A percentile compares a stretch with the other conserved stretches of the same genome.
phyloP scores from a whole-genome alignment of 768 basidiomycete genomes.

The Kwoniella sp. region DNA sequence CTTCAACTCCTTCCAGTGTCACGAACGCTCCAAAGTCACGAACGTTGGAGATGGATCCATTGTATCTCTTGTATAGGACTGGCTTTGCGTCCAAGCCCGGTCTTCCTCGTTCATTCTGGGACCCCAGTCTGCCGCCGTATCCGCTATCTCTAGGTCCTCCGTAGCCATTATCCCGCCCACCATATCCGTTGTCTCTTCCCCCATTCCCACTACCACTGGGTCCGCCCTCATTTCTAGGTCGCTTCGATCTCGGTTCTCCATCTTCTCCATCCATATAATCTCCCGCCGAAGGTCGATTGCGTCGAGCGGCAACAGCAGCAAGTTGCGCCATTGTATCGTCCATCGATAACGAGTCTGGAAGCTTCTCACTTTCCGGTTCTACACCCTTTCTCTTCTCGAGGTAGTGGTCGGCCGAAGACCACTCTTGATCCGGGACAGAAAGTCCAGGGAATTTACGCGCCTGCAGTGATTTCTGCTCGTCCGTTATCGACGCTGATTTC shows the following conservation, averaged over 20 bases:
- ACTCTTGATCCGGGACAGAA: conserved; percentile 74
- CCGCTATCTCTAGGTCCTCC: conserved; percentile 40
- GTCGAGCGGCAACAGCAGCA: conserved; percentile 69
- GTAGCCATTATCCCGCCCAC: conserved; percentile 8
- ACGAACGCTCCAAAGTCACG: conserved; percentile 98
- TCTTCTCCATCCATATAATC: conserved; percentile 48
- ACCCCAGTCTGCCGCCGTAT: conserved; percentile 40
- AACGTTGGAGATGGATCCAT: conserved; percentile 76
- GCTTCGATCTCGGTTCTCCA: conserved; percentile 61
- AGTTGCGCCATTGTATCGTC: conserved; percentile 84
- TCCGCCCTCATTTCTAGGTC: conserved; percentile 61
- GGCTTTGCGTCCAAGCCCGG: conserved; percentile 73
- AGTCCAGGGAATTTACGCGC: conserved; percentile 88
- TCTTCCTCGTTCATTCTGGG: conserved; percentile 56
- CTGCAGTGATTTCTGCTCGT: conserved; percentile 70
- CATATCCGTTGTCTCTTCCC: conserved; percentile 12
- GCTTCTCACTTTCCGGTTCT: conserved; percentile 33
- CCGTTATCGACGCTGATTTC: conserved; percentile 31
- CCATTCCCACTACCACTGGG: neutral
- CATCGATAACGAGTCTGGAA: conserved; percentile 64
- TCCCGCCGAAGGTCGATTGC: conserved; percentile 57
- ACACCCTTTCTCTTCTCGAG: conserved; percentile 34
- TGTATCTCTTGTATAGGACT: conserved; percentile 90
- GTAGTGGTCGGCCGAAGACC: conserved; percentile 59
- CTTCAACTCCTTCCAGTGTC: conserved; percentile 78